Conservation (phyloP, 495 filamentous ascomycete genomes). For the Penicillium mononematosum region DNA sequence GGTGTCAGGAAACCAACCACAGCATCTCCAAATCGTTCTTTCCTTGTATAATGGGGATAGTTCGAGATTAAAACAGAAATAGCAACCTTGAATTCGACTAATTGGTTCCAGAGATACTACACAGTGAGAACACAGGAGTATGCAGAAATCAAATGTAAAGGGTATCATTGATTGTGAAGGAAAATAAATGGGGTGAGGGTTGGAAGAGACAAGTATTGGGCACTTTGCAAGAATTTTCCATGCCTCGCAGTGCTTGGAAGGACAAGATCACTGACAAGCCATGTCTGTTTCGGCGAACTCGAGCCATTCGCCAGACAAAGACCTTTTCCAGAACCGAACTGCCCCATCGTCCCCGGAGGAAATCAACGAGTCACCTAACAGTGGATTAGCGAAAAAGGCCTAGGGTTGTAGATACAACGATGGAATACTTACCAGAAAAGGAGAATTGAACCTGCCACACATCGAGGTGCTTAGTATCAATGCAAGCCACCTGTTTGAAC, state of each 20-base stretch:
- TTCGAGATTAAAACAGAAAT: background rate
- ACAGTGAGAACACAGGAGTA: background rate
- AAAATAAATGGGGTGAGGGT: background rate
- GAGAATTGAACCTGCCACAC: slow-evolving; percentile 52
- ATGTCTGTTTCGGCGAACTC: slow-evolving; percentile 52
- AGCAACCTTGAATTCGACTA: background rate
- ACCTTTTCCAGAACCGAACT: slow-evolving; percentile 53
- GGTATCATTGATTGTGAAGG: slow-evolving; percentile 27
- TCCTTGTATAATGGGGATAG: background rate
- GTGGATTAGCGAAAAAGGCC: slow-evolving; percentile 3
- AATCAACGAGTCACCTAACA: slow-evolving; percentile 47
- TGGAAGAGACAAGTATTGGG: background rate
- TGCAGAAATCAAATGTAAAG: slow-evolving; percentile 11
- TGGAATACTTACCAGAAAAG: slow-evolving; percentile 39
- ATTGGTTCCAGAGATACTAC: background rate
- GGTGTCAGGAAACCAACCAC: slow-evolving; percentile 7
- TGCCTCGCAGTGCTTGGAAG: background rate
- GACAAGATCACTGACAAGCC: slow-evolving; percentile 31
- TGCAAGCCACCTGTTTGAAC: slow-evolving; percentile 46
- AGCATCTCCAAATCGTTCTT: slow-evolving; percentile 5
- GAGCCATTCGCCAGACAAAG: slow-evolving; percentile 48
- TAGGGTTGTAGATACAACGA: background rate
- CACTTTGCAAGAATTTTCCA: background rate
- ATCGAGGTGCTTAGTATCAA: slow-evolving; percentile 50
- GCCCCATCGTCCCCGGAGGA: slow-evolving; percentile 51